These are phyloP conservation scores for Smallanthus sonchifolius DNA, from an alignment of 129 eudicot genomes.

Conservation along the genomic window DNA sequence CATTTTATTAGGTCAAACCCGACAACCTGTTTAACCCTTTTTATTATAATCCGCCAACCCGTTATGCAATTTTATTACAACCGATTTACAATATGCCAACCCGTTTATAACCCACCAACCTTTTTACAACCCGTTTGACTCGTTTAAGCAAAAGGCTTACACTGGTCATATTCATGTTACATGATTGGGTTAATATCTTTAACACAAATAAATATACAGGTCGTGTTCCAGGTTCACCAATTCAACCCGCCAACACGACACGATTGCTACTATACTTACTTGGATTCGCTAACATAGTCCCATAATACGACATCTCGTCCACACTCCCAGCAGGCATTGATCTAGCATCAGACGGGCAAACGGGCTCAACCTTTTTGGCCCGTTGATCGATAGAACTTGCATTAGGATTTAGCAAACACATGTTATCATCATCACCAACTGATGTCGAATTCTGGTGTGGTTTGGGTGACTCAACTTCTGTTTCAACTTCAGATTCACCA, in stretches of 20 bases:
- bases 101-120: too few relatives aligned
- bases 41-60: too few relatives aligned
- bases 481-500: slow-evolving; percentile 90
- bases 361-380: slow-evolving; percentile 59
- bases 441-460: slow-evolving; percentile 45
- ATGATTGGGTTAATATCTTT: too few relatives aligned
- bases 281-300: slow-evolving; percentile 67
- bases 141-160: too few relatives aligned
- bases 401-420: slow-evolving; percentile 61
- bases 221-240: too few relatives aligned
- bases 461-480: slow-evolving; percentile 81
- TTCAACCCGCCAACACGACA: neutral
- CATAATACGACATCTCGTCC: slow-evolving; percentile 74
- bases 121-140: too few relatives aligned
- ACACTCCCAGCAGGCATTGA: slow-evolving; percentile 48
- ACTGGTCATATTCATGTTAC: too few relatives aligned
- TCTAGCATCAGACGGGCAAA: slow-evolving; percentile 54
- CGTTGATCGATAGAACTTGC: slow-evolving; percentile 48
- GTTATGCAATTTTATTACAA: too few relatives aligned
- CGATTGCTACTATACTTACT: slow-evolving; percentile 33
- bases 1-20: too few relatives aligned
- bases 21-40: too few relatives aligned
- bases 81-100: too few relatives aligned
- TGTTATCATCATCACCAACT: slow-evolving; percentile 46
- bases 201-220: too few relatives aligned